Evolutionary conservation across 768 basidiomycete species (phyloP).

Genomic region (Podaxis sp.): DNA sequence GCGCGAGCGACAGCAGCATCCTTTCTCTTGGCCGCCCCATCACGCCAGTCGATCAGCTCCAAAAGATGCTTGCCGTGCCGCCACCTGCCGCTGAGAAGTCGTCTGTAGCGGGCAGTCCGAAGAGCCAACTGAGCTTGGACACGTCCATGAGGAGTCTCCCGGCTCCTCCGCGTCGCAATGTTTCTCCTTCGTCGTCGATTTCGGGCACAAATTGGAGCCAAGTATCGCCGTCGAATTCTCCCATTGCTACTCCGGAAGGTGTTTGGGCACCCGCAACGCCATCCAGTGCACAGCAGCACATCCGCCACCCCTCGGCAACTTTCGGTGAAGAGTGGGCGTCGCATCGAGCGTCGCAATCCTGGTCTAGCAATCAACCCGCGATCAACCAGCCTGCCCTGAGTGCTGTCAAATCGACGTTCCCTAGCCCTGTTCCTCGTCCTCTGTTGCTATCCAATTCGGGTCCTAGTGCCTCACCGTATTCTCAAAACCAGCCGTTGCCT

Average conservation of each 20-base stretch:
- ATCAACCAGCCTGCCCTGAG: conserved; percentile 14
- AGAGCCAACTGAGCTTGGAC: background rate
- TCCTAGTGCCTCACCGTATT: conserved; percentile 2
- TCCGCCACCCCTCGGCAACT: background rate
- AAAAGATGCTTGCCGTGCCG: conserved; percentile 3
- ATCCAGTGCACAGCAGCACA: no score
- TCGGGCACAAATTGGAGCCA: background rate
- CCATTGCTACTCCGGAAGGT: conserved; percentile 6
- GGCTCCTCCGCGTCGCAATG: conserved; percentile 3
- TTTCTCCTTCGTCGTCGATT: conserved; percentile 5
- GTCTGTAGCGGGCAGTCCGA: background rate
- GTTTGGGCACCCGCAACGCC: conserved; percentile 5
- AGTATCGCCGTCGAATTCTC: background rate
- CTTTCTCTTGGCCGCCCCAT: conserved; percentile 6
- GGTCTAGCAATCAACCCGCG: background rate
- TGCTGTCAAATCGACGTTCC: conserved; percentile 15
- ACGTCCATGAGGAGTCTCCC: conserved; percentile 4
- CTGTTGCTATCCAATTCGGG: background rate
- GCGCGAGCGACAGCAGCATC: conserved; percentile 4
- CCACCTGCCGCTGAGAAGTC: background rate
- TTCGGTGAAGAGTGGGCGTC: conserved; percentile 2
- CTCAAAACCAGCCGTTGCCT: background rate
- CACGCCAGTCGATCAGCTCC: conserved; percentile 3
- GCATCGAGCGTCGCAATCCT: conserved; percentile 2
- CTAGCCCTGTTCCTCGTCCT: conserved; percentile 9